These are phyloP conservation scores for Fomitopsis betulina DNA, from an alignment of 1,284 basidiomycete species.

Conservation along the genomic window DNA sequence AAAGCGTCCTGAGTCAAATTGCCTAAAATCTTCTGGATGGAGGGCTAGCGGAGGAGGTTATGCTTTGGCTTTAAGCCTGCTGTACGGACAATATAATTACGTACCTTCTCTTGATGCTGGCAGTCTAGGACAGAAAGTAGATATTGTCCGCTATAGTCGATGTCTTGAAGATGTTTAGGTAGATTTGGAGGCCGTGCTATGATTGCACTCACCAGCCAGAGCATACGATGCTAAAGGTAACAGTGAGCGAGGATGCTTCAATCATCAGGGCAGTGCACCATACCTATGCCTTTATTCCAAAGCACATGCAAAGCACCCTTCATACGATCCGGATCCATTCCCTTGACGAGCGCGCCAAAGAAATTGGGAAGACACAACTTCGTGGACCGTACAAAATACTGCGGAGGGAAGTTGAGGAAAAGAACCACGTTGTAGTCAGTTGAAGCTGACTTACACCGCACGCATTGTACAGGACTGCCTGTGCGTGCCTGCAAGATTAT, in stretches of 20 bases:
- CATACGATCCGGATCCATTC: slow-evolving; percentile 89
- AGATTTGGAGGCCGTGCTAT: background rate
- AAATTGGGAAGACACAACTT: slow-evolving; percentile 68
- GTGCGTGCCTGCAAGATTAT: slow-evolving; percentile 54
- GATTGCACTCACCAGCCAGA: slow-evolving; percentile 45
- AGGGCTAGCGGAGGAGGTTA: slow-evolving; percentile 49
- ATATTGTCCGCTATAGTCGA: slow-evolving; percentile 61
- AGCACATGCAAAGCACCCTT: slow-evolving; percentile 93
- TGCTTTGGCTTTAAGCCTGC: background rate
- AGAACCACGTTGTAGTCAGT: background rate
- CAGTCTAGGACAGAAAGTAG: slow-evolving; percentile 74
- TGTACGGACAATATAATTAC: slow-evolving; percentile 8
- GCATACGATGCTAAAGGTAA: slow-evolving; percentile 50
- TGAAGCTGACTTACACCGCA: slow-evolving; percentile 45
- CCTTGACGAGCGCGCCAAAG: slow-evolving; percentile 70
- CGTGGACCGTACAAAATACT: slow-evolving; percentile 84
- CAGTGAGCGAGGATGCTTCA: slow-evolving; percentile 3
- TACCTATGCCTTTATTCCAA: slow-evolving; percentile 72
- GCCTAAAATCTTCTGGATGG: slow-evolving; percentile 84
- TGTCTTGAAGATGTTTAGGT: slow-evolving; percentile 41
- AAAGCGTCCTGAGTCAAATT: slow-evolving; percentile 70
- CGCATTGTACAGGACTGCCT: slow-evolving; percentile 65
- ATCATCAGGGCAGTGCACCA: slow-evolving; percentile 12
- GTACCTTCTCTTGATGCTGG: slow-evolving; percentile 90
- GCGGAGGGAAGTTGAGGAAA: background rate